Conservation (phyloP, 805 yeast genomes). For the Ogataea pilisensis region DNA sequence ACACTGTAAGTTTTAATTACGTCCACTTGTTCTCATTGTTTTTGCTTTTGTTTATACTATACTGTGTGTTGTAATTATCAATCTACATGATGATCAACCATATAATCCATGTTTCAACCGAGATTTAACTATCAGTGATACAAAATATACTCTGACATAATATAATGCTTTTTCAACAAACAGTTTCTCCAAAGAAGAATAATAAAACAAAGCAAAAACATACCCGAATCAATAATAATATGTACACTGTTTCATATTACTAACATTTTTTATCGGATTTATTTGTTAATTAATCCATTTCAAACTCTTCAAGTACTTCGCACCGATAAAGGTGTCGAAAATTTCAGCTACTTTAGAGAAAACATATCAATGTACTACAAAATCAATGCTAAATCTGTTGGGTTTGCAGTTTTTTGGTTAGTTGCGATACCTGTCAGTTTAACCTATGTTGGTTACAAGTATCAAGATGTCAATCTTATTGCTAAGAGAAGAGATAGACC, state of each 20-base stretch:
- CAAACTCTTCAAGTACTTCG: constrained; percentile 27
- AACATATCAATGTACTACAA: constrained; percentile 29
- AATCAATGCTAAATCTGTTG: constrained; percentile 27
- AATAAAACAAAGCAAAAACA: background rate
- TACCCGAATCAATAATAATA: background rate
- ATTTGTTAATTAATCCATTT: background rate
- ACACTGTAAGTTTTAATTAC: constrained; percentile 26
- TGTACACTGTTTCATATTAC: background rate
- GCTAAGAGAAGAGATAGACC: constrained; percentile 31
- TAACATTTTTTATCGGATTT: background rate
- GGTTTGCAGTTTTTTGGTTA: constrained; percentile 26
- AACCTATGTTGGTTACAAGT: constrained; percentile 29
- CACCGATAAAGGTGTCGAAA: constrained; percentile 30
- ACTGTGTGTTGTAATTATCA: too few species aligned
- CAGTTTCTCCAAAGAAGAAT: background rate
- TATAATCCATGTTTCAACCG: constrained; percentile 1
- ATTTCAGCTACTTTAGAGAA: constrained; percentile 29
- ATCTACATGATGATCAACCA: background rate
- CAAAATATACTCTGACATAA: background rate
- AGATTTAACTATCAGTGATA: background rate
- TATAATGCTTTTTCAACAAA: background rate
- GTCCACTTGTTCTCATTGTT: background rate
- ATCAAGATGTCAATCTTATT: constrained; percentile 23
- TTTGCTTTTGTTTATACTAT: background rate
- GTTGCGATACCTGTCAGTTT: constrained; percentile 32